Evolutionary conservation across 345 rosid genomes (phyloP).

Genomic region (Hibiscus syriacus): DNA sequence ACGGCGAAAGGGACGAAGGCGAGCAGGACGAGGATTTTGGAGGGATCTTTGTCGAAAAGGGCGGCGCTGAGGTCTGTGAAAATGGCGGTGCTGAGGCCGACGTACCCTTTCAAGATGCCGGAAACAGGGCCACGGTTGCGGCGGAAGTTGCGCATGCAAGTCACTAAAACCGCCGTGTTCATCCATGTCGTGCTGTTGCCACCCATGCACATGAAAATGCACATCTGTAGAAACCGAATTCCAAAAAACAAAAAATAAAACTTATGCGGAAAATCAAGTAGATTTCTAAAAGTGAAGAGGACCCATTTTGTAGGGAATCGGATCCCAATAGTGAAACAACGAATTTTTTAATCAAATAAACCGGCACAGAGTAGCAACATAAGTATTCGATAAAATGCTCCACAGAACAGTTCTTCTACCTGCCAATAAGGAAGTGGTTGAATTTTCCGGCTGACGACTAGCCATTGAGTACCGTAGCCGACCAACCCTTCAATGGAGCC

Average conservation of each 20-base stretch:
- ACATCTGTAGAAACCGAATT: conserved; percentile 27
- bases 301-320: background rate
- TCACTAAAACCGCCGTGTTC: conserved; percentile 92
- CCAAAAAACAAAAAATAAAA: background rate
- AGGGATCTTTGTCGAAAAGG: conserved; percentile 54
- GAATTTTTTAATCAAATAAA: too few species aligned
- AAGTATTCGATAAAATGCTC: background rate
- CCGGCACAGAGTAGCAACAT: too few species aligned
- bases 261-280: background rate
- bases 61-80: conserved; percentile 84
- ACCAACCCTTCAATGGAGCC: conserved; percentile 73
- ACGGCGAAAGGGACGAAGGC: conserved; percentile 64
- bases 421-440: conserved; percentile 83
- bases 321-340: too few species aligned
- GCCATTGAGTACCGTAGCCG: conserved; percentile 95
- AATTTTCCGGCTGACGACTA: conserved; percentile 62
- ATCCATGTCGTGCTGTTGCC: conserved; percentile 98
- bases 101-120: conserved; percentile 87
- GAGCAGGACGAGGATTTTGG: conserved; percentile 61
- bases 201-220: conserved; percentile 78
- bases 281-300: background rate
- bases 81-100: conserved; percentile 86
- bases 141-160: conserved; percentile 84
- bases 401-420: conserved; percentile 24
- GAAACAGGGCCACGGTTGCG: conserved; percentile 86